phyloP scores from a whole-genome alignment of 805 yeast species.

The Hagleromyces aurorensis region DNA sequence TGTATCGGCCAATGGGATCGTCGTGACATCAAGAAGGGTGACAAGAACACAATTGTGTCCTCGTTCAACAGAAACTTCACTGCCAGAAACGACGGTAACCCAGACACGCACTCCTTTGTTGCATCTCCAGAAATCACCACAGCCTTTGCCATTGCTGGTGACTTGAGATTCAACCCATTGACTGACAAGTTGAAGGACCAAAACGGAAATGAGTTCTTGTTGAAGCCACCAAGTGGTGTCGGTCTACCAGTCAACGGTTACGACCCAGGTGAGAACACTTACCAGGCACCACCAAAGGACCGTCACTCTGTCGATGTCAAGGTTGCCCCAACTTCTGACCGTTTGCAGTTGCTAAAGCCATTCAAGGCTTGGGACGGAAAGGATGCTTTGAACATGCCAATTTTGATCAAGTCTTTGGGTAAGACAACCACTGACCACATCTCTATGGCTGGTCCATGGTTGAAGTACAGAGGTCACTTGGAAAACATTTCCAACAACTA shows the following conservation, averaged over 20 bases:
- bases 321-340: constrained; percentile 86
- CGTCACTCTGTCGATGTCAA: constrained; percentile 66
- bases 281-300: constrained; percentile 94
- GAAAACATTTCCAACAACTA: constrained; percentile 98
- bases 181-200: constrained; percentile 82
- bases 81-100: constrained; percentile 97
- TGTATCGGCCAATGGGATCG: constrained; percentile 99
- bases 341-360: constrained; percentile 91
- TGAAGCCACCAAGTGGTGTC: constrained; percentile 80
- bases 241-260: constrained; percentile 88
- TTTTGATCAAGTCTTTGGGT: constrained; percentile 91
- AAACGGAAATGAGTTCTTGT: constrained; percentile 85
- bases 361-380: constrained; percentile 96
- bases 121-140: constrained; percentile 96
- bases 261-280: constrained; percentile 88
- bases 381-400: constrained; percentile 84
- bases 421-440: constrained; percentile 99
- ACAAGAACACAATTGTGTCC: constrained; percentile 92
- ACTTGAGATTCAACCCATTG: constrained; percentile 91
- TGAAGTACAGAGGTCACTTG: constrained; percentile 99
- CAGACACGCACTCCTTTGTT: constrained; percentile 92
- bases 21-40: constrained; percentile 84
- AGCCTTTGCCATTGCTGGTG: constrained; percentile 93
- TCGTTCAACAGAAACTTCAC: constrained; percentile 98
- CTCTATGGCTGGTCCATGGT: constrained; percentile 99